phyloP scores from a whole-genome alignment of 306 rosid species.

The Acacia melanoxylon region DNA sequence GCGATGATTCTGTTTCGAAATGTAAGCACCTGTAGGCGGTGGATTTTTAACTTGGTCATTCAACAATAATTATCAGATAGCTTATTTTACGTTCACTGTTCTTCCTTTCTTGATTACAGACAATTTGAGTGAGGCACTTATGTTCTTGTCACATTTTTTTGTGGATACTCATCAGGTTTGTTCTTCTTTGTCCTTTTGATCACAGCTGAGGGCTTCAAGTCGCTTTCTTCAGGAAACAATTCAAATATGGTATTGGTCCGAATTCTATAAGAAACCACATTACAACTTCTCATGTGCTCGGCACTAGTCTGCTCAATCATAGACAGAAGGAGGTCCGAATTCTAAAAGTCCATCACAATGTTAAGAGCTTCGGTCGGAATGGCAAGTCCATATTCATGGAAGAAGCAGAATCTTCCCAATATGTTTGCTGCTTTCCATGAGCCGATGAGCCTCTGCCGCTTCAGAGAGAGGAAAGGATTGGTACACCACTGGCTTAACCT shows the following conservation, averaged over 20 bases:
- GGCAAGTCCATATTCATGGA: constrained; percentile 36
- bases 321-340: not conserved
- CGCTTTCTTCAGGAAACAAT: not conserved
- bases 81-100: not conserved
- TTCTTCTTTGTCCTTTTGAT: constrained; percentile 16
- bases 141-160: constrained; percentile 85
- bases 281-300: not conserved
- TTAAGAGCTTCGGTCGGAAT: not conserved
- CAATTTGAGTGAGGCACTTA: constrained; percentile 89
- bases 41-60: not conserved
- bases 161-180: constrained; percentile 96
- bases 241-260: not conserved
- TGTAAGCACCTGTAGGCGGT: constrained; percentile 43
- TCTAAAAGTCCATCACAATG: not conserved
- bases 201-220: constrained; percentile 14
- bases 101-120: constrained; percentile 44
- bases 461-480: constrained; percentile 63
- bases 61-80: not conserved
- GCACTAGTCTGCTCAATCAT: not conserved
- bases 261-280: not conserved
- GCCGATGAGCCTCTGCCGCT: constrained; percentile 78
- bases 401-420: constrained; percentile 82
- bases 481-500: constrained; percentile 75
- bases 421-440: constrained; percentile 76
- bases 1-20: constrained; percentile 33